Conservation (phyloP, 1,139 yeast genomes). For the Lodderomyces elongisporus region DNA sequence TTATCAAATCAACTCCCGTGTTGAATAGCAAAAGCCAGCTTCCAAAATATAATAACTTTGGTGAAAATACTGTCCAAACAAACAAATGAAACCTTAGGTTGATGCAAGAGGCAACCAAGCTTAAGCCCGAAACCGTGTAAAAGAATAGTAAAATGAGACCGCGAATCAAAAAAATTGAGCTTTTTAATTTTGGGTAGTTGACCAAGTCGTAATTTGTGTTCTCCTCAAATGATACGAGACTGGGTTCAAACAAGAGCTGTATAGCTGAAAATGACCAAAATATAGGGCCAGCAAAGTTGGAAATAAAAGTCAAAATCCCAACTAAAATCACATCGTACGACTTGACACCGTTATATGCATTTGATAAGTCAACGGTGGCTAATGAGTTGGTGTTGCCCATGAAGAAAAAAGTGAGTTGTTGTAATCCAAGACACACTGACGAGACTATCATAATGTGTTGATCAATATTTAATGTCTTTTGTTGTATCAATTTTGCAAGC, state of each 20-base stretch:
- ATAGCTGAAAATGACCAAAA: conserved; percentile 69
- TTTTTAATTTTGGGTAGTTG: conserved; percentile 21
- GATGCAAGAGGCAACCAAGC: conserved; percentile 65
- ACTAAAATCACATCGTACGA: conserved; percentile 67
- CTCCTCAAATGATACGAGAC: conserved; percentile 11
- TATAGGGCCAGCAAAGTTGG: conserved; percentile 82
- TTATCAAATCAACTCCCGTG: conserved; percentile 33
- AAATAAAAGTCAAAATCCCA: conserved; percentile 70
- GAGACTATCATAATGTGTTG: conserved; percentile 20
- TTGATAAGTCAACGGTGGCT: conserved; percentile 84
- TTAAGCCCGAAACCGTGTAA: conserved; percentile 55
- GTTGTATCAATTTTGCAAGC: conserved; percentile 13
- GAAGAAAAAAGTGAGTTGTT: conserved; percentile 77
- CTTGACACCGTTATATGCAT: conserved; percentile 84
- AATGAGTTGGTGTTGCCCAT: conserved; percentile 89
- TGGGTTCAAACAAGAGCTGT: conserved; percentile 37
- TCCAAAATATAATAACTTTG: conserved; percentile 75
- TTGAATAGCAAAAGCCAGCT: conserved; percentile 67
- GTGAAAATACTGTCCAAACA: conserved; percentile 97
- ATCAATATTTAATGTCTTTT: conserved; percentile 15
- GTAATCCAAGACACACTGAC: conserved; percentile 37
- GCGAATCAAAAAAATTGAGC: conserved; percentile 32
- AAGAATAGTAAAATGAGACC: conserved; percentile 40
- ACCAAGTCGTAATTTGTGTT: conserved; percentile 12
- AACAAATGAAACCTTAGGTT: conserved; percentile 78